phyloP scores from a whole-genome alignment of 2,329 filamentous ascomycete genomes.

The Fusarium praegraminearum region DNA sequence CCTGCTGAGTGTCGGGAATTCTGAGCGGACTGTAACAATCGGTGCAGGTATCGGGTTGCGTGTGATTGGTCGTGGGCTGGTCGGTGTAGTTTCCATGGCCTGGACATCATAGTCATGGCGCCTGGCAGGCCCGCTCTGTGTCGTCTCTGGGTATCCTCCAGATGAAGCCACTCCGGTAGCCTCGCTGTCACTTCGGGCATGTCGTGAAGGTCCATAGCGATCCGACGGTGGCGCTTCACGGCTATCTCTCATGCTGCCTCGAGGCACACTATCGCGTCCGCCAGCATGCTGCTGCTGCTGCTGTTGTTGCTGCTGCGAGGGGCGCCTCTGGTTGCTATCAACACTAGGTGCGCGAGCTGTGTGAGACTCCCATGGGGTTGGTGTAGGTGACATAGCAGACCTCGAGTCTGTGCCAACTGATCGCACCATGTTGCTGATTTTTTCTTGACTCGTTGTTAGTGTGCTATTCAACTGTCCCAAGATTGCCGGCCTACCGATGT shows the following conservation, averaged over 20 bases:
- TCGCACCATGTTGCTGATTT: conserved; percentile 92
- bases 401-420: conserved; percentile 76
- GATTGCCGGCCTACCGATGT: conserved; percentile 74
- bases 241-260: conserved; percentile 61
- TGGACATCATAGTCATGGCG: conserved; percentile 96
- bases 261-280: conserved; percentile 54
- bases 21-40: conserved; percentile 92
- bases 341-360: conserved; percentile 66
- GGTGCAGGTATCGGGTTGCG: conserved; percentile 92
- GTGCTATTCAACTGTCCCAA: conserved; percentile 34
- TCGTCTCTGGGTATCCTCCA: conserved; percentile 81
- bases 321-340: conserved; percentile 54
- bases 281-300: conserved; percentile 38
- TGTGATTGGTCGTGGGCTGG: conserved; percentile 76
- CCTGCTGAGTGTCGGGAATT: conserved; percentile 93
- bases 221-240: conserved; percentile 61
- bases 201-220: conserved; percentile 62
- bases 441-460: conserved; percentile 71
- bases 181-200: conserved; percentile 83
- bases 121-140: conserved; percentile 75
- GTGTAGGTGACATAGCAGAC: conserved; percentile 67
- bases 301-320: conserved; percentile 33
- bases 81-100: conserved; percentile 89
- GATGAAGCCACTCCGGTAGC: conserved; percentile 80
- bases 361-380: conserved; percentile 74